Base-by-base conservation (phyloP, 805 yeast species). In the Candida hispaniensis region DNA sequence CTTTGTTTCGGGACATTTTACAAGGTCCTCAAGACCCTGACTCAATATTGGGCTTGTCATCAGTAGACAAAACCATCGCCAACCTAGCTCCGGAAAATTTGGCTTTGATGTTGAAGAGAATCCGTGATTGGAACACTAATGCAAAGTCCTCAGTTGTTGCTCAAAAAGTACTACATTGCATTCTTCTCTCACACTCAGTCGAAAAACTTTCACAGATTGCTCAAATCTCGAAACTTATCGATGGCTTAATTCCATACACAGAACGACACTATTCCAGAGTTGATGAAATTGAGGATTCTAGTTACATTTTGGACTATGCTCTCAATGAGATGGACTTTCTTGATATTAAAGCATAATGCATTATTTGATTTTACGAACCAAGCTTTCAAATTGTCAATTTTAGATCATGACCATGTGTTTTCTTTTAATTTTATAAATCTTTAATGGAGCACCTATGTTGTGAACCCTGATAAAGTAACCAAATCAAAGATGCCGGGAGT, bases 121-220 rank as follows among this genome's bases (percentile, higher is more conserved):
- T 86, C 13, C 71, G 96, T 47, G 94, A 83, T 52, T 91, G 99
- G 99, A 91, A 91, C 54, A 77, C 93, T 27, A 88, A 83, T 55
- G 79, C 81, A 35, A 73, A 74, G 49, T 75, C 82, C 21, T 81
- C 81, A 50, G 73, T 69, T 34, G 69, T 82, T 39, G 80, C 94
- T 8, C 98, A 88, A 57, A 74, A 73, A 40, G 59, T 85, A 25
- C 64, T 88, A 34, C 66, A 71, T 44, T 75, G 80, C 14, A 58
- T 88, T 19, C 59, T 91, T 41, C 57, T 60, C 25, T 63, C 62
- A 29, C 71, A 72, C 46, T 60, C 67, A 13, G 61, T 77, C 18
- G 73, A 71, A 12, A 64, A 64, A 39, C 54, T 86, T 30, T 65
- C 69, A 44, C 73, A 71, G 46, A 67, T 80, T 23, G 74, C 75